These are phyloP conservation scores for Liquidambar formosana DNA, from an alignment of 164 flowering plant genomes.

Conservation along the genomic window DNA sequence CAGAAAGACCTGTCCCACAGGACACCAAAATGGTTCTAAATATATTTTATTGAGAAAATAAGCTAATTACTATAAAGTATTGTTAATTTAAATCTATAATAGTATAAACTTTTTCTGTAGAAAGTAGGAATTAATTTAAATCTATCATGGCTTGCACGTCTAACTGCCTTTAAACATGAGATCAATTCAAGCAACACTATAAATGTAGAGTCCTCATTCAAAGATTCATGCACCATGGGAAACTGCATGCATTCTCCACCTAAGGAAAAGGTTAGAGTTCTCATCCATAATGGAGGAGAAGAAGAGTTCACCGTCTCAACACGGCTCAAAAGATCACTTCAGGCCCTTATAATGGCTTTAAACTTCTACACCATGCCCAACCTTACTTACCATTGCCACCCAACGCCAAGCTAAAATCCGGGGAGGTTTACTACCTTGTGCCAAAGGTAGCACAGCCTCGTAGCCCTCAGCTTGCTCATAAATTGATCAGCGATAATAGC, in stretches of 20 bases:
- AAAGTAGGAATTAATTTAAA: neutral
- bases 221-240: slow-evolving; percentile 33
- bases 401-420: slow-evolving; percentile 20
- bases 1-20: too few species aligned
- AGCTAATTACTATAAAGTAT: neutral
- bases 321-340: slow-evolving; percentile 24
- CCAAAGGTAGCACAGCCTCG: slow-evolving; percentile 17
- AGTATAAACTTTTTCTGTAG: neutral
- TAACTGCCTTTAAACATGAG: slow-evolving; percentile 9
- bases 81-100: neutral
- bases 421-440: slow-evolving; percentile 29
- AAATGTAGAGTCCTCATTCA: neutral
- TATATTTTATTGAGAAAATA: too few species aligned
- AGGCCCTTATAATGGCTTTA: slow-evolving; percentile 29
- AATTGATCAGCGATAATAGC: slow-evolving; percentile 5
- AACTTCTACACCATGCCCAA: slow-evolving; percentile 26
- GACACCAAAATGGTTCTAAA: too few species aligned
- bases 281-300: slow-evolving; percentile 29
- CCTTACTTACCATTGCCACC: slow-evolving; percentile 27
- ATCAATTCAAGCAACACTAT: slow-evolving; percentile 6
- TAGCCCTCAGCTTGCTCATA: slow-evolving; percentile 15
- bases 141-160: slow-evolving; percentile 35
- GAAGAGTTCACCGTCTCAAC: slow-evolving; percentile 34
- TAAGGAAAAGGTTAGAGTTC: slow-evolving; percentile 20
- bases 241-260: slow-evolving; percentile 32